Conservation (phyloP, 164 flowering plant genomes). For the Amborella trichopoda region DNA sequence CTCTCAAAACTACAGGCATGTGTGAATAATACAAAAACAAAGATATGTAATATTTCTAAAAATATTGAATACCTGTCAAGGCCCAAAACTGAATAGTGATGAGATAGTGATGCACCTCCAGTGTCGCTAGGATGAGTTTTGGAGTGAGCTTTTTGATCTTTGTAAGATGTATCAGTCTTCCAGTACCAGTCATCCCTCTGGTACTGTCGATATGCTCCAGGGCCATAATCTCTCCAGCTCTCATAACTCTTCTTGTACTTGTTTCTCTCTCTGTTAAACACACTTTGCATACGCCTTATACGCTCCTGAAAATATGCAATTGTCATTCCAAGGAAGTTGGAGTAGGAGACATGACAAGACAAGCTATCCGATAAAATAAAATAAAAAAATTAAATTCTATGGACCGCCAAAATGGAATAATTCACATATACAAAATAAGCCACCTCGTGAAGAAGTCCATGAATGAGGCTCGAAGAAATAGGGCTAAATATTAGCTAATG, state of each 20-base stretch:
- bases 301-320: constrained; percentile 77
- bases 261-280: constrained; percentile 86
- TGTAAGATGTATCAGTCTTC: constrained; percentile 53
- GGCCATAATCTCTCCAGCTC: constrained; percentile 72
- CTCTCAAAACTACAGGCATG: no score
- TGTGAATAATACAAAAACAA: no score
- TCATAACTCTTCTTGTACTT: constrained; percentile 67
- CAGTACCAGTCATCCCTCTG: constrained; percentile 87
- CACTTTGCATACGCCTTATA: constrained; percentile 96
- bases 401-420: no score
- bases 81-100: constrained; percentile 85
- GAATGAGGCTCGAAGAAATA: no score
- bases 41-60: no score
- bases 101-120: constrained; percentile 46
- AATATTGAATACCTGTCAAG: constrained; percentile 94
- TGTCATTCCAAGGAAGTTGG: no score
- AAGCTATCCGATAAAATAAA: background rate
- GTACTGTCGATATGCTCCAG: constrained; percentile 63
- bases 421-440: no score
- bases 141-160: constrained; percentile 31
- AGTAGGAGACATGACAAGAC: no score
- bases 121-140: constrained; percentile 31
- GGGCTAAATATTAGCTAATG: no score
- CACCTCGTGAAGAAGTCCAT: no score
- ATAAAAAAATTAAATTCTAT: background rate